These are phyloP conservation scores for Penicillium psychrosexuale DNA, from an alignment of 2,329 filamentous ascomycete genomes.

Conservation along the genomic window DNA sequence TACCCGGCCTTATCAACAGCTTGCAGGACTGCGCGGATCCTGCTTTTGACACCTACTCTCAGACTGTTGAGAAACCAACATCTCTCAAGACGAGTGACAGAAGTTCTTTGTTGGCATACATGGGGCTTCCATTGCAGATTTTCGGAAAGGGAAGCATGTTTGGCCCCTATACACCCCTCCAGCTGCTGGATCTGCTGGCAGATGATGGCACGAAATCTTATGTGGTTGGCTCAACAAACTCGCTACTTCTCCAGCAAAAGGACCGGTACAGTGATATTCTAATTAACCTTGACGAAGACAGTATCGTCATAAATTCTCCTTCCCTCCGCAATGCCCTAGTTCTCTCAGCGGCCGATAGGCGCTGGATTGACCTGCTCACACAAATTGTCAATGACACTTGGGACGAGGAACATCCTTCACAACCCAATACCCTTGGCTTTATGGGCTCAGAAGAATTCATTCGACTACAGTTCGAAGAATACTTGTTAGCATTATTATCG, in stretches of 20 bases:
- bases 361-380: slow-evolving; percentile 95
- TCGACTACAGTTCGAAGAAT: slow-evolving; percentile 93
- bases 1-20: slow-evolving; percentile 85
- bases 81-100: slow-evolving; percentile 89
- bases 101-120: slow-evolving; percentile 82
- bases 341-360: slow-evolving; percentile 79
- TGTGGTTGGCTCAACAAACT: slow-evolving; percentile 95
- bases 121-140: slow-evolving; percentile 90
- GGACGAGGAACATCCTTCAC: slow-evolving; percentile 84
- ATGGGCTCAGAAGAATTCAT: slow-evolving; percentile 97
- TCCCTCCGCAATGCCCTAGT: slow-evolving; percentile 71
- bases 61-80: slow-evolving; percentile 70
- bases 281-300: slow-evolving; percentile 90
- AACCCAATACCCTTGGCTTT: slow-evolving; percentile 93
- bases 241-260: slow-evolving; percentile 85
- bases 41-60: slow-evolving; percentile 80
- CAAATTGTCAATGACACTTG: slow-evolving; percentile 94
- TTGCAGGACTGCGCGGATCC: slow-evolving; percentile 95
- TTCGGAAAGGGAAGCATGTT: slow-evolving; percentile 96
- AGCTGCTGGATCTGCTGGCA: slow-evolving; percentile 90
- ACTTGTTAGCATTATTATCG: slow-evolving; percentile 82
- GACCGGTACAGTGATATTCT: slow-evolving; percentile 95
- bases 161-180: slow-evolving; percentile 91
- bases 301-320: slow-evolving; percentile 76
- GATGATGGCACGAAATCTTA: slow-evolving; percentile 96